Evolutionary conservation across 768 basidiomycete genomes (phyloP), one percentile per base, ranked within the genome.

Genomic region (Leccinum subtestaceum): DNA sequence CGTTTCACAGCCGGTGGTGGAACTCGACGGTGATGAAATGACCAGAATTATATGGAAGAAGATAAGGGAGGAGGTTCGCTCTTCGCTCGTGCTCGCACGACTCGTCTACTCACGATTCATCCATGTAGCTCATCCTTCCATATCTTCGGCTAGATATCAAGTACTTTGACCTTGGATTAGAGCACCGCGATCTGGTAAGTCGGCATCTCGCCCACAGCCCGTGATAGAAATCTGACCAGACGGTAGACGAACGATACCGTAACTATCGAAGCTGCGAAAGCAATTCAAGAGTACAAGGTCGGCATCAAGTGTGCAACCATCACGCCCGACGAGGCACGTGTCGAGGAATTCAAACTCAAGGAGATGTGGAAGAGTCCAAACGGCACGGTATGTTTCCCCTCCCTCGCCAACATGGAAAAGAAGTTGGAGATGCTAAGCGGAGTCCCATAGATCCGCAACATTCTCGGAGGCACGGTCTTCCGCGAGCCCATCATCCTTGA

Each of bases 241-340:
- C 15, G 17, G 46, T 34, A 95, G 91, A 98, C 97, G 19, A 86
- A 94, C 66, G 97, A 99, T 77, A 78, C 89, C 75, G 88, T 99
- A 34, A 99, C 97, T 6, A 73, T 93, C 60, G 95, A 98, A 11
- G 89, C 95, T 27, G 95, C 96, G 17, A 86, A 98, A 65, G 97
- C 97, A 57, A 98, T 98, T 72, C 81, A 91, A 58, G 83, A 97
- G 75, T 86, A 97, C 83, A 88, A 88, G 63, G 97, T 99, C 63
- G 97, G 96, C 63, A 95, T 98, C 79, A 99, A 99, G 76, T 99
- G 96, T 78, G 96, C 95, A 43, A 98, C 96, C 48, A 98, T 98
- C 77, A 99, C 97, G 1, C 97, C 97, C 6, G 97, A 99, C 71
- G 96, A 98, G 73, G 93, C 87, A 23, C 89, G 95, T 58, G 94